phyloP scores from a whole-genome alignment of 75 land plant genomes.

The Selaginella tamariscina region DNA sequence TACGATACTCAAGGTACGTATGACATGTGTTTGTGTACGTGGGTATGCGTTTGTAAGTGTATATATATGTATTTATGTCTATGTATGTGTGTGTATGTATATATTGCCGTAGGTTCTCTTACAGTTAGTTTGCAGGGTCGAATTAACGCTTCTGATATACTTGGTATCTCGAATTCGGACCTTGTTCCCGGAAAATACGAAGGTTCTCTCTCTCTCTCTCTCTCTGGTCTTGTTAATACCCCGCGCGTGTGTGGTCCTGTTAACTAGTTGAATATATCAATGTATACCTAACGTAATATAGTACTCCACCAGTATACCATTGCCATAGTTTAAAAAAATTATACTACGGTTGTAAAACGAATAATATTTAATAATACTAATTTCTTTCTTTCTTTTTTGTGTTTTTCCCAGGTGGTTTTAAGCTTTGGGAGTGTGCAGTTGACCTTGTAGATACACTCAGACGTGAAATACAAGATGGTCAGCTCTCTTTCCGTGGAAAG shows the following conservation, averaged over 20 bases:
- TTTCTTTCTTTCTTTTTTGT: background rate
- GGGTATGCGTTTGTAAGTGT: background rate
- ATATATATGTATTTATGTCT: background rate
- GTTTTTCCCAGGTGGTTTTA: conserved; percentile 38
- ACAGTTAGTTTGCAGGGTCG: conserved; percentile 41
- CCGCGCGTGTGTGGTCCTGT: no score
- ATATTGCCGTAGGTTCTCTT: background rate
- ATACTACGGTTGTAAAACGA: no score
- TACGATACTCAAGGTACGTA: conserved; percentile 23
- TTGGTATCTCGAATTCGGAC: conserved; percentile 50
- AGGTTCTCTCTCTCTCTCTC: no score
- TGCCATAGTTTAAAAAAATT: no score
- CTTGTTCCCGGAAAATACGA: conserved; percentile 63
- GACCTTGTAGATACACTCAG: conserved; percentile 55
- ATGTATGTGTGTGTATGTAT: background rate
- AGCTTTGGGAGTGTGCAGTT: conserved; percentile 64
- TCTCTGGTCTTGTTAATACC: no score
- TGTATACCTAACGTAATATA: no score
- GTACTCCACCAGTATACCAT: no score
- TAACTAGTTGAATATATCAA: no score
- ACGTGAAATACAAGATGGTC: conserved; percentile 51
- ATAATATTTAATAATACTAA: background rate
- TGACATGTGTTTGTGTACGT: background rate
- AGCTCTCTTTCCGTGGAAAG: conserved; percentile 54
- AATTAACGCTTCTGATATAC: conserved; percentile 53